Evolutionary conservation across 495 filamentous ascomycete genomes (phyloP), one percentile per base, ranked within the genome.

Genomic region (Coniosporium apollinis): DNA sequence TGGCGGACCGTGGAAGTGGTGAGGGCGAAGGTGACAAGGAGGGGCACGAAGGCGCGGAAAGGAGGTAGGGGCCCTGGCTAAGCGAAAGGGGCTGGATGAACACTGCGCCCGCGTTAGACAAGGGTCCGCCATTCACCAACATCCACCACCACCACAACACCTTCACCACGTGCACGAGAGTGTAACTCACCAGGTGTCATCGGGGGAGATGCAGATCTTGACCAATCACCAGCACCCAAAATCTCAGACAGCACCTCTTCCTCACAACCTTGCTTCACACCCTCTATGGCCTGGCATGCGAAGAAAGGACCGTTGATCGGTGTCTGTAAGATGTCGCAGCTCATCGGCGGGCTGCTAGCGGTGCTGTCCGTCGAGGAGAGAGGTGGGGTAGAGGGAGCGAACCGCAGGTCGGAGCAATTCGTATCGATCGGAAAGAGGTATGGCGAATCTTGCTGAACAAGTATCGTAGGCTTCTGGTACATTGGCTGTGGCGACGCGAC

Each of bases 131-230:
- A 13, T 18, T 15, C 16, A 21, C 16, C 17, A 34, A 21, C 7
- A 8, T 30, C 16, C 17, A 34, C 28, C 7, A 8, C 7, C 17
- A 7, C 15, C 29, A 31, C 6, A 7, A 31, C 29, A 18, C 8
- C 29, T 31, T 15, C 9, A 31, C 8, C 9, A 10, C 6, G 16
- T 15, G 29, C 9, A 31, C 29, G 6, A 26, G 22, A n/a, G n/a
- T 26, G 22, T n/a, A n/a, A 76, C 83, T 58, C 78, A 94, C 86
- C 80, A 72, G 89, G 89, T 51, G 85, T 89, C 66, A 96, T 68
- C 6, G 83, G 82, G 39, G 89, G 85, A 16, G 84, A 91, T 13
- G 67, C 68, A 28, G 71, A 76, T 48, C 71, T 72, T 24, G 73
- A 59, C 76, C 79, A 91, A 39, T 87, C 80, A 45, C 76, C 66